Percentiles rank a stretch among this genome's conserved stretches.
phyloP scores from a whole-genome alignment of 257 asterid genomes.

The Marsdenia floribunda region DNA sequence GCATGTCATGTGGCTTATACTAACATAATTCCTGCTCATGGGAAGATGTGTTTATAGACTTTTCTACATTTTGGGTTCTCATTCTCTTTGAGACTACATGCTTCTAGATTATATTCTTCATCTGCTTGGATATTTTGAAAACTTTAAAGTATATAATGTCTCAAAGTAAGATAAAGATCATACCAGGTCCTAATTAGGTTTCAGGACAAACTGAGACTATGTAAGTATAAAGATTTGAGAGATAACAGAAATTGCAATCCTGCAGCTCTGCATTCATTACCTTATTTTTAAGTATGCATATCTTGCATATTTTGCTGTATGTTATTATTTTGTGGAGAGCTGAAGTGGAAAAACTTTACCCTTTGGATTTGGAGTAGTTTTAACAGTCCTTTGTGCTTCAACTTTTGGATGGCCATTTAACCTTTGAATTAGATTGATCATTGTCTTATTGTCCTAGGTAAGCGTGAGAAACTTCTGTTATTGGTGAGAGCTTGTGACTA shows the following conservation, averaged over 20 bases:
- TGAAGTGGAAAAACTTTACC: background rate
- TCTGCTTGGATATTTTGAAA: background rate
- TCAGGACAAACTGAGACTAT: background rate
- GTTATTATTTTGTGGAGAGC: background rate
- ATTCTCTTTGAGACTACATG: background rate
- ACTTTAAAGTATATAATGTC: background rate
- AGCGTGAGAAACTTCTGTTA: background rate
- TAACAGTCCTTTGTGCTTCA: background rate
- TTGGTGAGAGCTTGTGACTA: background rate
- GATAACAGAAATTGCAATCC: too few species aligned
- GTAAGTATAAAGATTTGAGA: background rate
- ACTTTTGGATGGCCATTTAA: too few species aligned
- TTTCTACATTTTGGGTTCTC: background rate
- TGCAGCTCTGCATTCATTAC: background rate
- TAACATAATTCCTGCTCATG: background rate
- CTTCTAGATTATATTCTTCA: background rate
- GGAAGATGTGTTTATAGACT: background rate
- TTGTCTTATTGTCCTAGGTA: background rate
- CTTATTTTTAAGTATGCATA: background rate
- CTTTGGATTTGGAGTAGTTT: background rate
- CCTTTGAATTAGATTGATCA: background rate
- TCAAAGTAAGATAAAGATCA: too few species aligned
- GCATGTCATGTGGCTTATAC: background rate
- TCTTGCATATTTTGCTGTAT: background rate
- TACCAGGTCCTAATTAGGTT: background rate